Conservation (phyloP, 768 basidiomycete genomes). For the Lactarius indigo region DNA sequence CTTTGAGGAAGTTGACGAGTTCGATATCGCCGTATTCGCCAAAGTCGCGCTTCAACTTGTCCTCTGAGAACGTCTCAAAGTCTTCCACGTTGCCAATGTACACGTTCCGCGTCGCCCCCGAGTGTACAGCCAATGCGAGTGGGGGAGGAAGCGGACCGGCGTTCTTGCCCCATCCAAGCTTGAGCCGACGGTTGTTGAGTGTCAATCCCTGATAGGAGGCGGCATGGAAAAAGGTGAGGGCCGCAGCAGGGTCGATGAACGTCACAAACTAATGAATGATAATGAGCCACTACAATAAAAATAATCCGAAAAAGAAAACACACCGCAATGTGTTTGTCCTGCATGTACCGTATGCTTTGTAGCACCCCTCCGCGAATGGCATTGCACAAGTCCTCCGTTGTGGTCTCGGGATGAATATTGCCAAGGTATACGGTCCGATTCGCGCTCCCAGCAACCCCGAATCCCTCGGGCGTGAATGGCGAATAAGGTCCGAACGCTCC, state of each 20-base stretch:
- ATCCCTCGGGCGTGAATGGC: constrained; percentile 45
- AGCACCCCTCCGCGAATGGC: constrained; percentile 94
- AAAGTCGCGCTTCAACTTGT: constrained; percentile 89
- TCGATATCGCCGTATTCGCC: constrained; percentile 96
- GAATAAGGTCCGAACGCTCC: constrained; percentile 50
- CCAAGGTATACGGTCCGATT: constrained; percentile 96
- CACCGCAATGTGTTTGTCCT: constrained; percentile 96
- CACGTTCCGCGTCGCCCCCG: constrained; percentile 93
- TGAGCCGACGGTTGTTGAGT: constrained; percentile 89
- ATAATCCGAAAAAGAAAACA: constrained; percentile 32
- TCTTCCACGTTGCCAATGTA: constrained; percentile 96
- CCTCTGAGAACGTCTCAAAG: constrained; percentile 88
- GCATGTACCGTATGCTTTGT: constrained; percentile 92
- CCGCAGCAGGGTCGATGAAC: constrained; percentile 90
- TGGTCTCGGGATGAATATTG: constrained; percentile 95
- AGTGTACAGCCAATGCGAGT: constrained; percentile 83
- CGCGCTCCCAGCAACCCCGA: constrained; percentile 49
- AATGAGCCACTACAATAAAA: constrained; percentile 12
- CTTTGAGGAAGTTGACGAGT: constrained; percentile 91
- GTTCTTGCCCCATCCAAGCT: constrained; percentile 98
- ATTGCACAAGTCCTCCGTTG: constrained; percentile 93
- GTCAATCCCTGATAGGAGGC: constrained; percentile 87
- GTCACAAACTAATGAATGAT: constrained; percentile 71
- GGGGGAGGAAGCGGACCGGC: constrained; percentile 82
- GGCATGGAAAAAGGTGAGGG: constrained; percentile 91